Evolutionary conservation across 169 alveolate genomes (phyloP), one percentile per base, ranked within the genome.

Genomic region (Eimeria necatrix): DNA sequence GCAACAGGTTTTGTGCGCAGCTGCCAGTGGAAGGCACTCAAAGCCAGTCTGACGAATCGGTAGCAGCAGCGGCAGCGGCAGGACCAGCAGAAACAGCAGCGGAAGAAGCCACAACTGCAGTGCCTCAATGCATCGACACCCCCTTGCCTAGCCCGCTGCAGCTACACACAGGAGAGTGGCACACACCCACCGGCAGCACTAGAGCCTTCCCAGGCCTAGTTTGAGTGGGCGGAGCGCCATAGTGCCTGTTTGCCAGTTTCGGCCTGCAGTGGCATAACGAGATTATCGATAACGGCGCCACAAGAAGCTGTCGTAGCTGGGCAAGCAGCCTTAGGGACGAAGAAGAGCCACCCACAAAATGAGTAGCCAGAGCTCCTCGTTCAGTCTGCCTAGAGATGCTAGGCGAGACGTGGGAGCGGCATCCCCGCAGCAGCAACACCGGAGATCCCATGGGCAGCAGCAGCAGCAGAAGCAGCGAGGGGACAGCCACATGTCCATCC

Each of bases 21-120:
- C 87, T 48, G 87, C 68, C 48, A 60, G 61, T 48, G 87, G 46
- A 49, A 18, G 68, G 87, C 18, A 32, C 52, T 78, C 68, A 20
- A n/a, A 56, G 16, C 46, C 68, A 74, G 59, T 24, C 80, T 70
- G 49, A 24, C 49, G 22, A 22, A 32, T 14, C 68, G 8, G 61
- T 68, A 78, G n/a, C 68, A 7, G 87, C 87, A 78, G 87, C 32
- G 18, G 87, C 87, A 78, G 22, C 59, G 9, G 68, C 87, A 49
- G 46, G 20, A 78, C 24, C 68, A 78, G 87, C 68, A 78, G 20
- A n/a, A 18, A 14, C 46, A 78, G 61, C 32, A 18, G 87, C 24
- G 4, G 7, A 4, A 20, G 20, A 9, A 78, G 68, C 32, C 9
- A 56, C 87, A 18, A 32, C 61, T 41, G 87, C 0, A n/a, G n/a